Conservation (phyloP, 2,329 filamentous ascomycete genomes). For the Phialocephala sp. region DNA sequence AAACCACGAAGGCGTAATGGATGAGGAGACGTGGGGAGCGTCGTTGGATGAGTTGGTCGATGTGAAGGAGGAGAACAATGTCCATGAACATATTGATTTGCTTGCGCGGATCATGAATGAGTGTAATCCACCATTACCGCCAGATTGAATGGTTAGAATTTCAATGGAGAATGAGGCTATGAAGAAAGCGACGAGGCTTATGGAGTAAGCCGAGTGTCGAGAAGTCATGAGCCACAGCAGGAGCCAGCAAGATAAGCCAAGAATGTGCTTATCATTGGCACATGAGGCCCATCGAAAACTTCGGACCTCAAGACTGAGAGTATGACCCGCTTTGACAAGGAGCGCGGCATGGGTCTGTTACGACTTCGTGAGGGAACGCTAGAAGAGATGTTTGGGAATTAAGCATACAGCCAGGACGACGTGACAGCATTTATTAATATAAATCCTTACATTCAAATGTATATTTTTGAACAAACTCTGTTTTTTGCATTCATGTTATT, state of each 20-base stretch:
- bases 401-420: too few relatives aligned
- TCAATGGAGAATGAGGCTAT: background rate
- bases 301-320: background rate
- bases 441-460: too few relatives aligned
- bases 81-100: constrained; percentile 38
- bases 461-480: too few relatives aligned
- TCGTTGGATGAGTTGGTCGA: constrained; percentile 10
- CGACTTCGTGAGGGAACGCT: too few relatives aligned
- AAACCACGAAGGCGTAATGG: constrained; percentile 39
- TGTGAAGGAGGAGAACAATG: constrained; percentile 23
- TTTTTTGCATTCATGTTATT: too few relatives aligned
- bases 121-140: constrained; percentile 29
- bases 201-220: background rate
- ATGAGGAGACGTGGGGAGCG: constrained; percentile 40
- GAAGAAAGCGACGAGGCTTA: background rate
- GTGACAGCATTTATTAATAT: too few relatives aligned
- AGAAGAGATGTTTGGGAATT: too few relatives aligned
- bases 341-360: background rate
- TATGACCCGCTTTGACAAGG: background rate
- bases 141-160: constrained; percentile 29
- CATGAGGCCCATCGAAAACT: background rate
- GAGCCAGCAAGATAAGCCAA: background rate
- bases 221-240: background rate
- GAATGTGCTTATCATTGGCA: background rate
- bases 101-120: constrained; percentile 36